phyloP scores from a whole-genome alignment of 2,329 filamentous ascomycete species.

The Thermochaetoides dissita region DNA sequence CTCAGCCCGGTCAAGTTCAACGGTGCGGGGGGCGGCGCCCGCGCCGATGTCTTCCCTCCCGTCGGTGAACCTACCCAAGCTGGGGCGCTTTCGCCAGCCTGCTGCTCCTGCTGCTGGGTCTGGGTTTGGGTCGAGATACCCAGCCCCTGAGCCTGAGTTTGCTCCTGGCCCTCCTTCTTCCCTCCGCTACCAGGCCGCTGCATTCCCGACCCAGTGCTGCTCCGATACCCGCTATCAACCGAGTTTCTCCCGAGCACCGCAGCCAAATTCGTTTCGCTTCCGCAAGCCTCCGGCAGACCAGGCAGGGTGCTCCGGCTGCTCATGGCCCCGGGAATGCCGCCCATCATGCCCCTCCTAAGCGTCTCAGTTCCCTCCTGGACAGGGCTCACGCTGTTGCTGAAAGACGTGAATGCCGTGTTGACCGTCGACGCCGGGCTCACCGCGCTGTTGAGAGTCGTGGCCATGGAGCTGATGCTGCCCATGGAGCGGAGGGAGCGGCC shows the following conservation, averaged over 20 bases:
- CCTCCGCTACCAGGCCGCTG: background rate
- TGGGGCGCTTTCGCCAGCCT: background rate
- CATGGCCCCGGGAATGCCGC: background rate
- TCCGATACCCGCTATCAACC: slow-evolving; percentile 12
- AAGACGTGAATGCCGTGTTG: background rate
- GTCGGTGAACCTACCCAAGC: background rate
- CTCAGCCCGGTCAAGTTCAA: background rate
- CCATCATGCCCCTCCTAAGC: slow-evolving; percentile 3
- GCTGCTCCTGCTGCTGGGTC: slow-evolving; percentile 1
- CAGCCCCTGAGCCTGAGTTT: background rate
- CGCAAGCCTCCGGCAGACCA: slow-evolving; percentile 2
- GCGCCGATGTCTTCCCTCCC: background rate
- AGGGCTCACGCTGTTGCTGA: background rate
- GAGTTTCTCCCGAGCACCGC: slow-evolving; percentile 2
- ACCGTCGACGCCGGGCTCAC: background rate
- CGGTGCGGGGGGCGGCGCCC: slow-evolving; percentile 2
- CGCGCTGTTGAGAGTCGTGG: slow-evolving; percentile 1
- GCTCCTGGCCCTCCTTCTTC: background rate
- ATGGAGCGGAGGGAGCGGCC: slow-evolving; percentile 2
- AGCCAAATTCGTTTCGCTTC: slow-evolving; percentile 5
- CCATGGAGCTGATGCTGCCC: slow-evolving; percentile 1
- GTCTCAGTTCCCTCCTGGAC: background rate
- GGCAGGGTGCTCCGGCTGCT: background rate
- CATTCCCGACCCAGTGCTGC: slow-evolving; percentile 1
- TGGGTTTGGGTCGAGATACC: too few relatives aligned